phyloP scores from a whole-genome alignment of 2,329 filamentous ascomycete genomes.

The Diplodia scrobiculata region DNA sequence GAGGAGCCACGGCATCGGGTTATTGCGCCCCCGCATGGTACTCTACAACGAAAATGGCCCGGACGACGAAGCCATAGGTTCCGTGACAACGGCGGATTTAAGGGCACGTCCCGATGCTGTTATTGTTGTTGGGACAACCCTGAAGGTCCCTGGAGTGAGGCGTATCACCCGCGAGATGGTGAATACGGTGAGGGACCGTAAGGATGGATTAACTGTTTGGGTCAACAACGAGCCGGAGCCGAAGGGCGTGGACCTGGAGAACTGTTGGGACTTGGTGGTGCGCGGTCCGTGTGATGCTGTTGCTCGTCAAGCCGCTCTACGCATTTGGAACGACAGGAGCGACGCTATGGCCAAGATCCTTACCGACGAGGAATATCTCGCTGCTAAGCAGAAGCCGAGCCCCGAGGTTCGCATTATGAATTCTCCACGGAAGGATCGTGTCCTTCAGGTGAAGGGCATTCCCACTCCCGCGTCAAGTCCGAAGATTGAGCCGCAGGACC shows the following conservation, averaged over 20 bases:
- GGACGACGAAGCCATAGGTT: slow-evolving; percentile 92
- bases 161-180: slow-evolving; percentile 91
- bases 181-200: slow-evolving; percentile 76
- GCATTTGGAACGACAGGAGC: slow-evolving; percentile 58
- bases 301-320: slow-evolving; percentile 68
- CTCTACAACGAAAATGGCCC: slow-evolving; percentile 97
- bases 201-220: slow-evolving; percentile 87
- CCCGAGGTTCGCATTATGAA: slow-evolving; percentile 32
- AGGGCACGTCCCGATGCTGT: slow-evolving; percentile 85
- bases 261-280: slow-evolving; percentile 91
- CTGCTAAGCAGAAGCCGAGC: slow-evolving; percentile 39
- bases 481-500: slow-evolving; percentile 36
- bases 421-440: slow-evolving; percentile 21
- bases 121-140: slow-evolving; percentile 89
- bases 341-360: slow-evolving; percentile 39
- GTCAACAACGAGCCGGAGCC: slow-evolving; percentile 89
- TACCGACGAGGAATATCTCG: slow-evolving; percentile 41
- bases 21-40: slow-evolving; percentile 87
- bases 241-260: slow-evolving; percentile 78
- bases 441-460: slow-evolving; percentile 39
- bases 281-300: slow-evolving; percentile 86
- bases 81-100: slow-evolving; percentile 82
- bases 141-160: slow-evolving; percentile 92
- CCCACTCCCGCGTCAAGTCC: slow-evolving; percentile 44
- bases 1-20: slow-evolving; percentile 89